Conservation (phyloP, 2,329 filamentous ascomycete species). For the Pochonia chlamydosporia region DNA sequence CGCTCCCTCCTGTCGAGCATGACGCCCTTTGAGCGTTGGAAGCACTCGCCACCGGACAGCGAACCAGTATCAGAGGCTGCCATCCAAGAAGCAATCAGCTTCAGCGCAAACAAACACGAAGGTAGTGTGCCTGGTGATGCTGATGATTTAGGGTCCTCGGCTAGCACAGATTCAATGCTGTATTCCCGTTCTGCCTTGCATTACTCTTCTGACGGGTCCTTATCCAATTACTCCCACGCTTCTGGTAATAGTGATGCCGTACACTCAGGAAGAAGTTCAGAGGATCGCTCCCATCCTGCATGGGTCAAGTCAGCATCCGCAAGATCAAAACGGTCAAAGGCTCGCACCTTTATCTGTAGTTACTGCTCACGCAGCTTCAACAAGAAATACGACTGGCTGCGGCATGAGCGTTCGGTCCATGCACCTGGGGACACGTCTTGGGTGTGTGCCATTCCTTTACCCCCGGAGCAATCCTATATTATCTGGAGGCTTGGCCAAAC, state of each 20-base stretch:
- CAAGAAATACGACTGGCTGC: conserved; percentile 35
- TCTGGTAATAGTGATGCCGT: conserved; percentile 10
- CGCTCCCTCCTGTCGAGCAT: conserved; percentile 25
- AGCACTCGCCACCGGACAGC: conserved; percentile 36
- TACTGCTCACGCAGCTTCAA: conserved; percentile 32
- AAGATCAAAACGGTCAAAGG: conserved; percentile 10
- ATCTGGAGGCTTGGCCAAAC: conserved; percentile 43
- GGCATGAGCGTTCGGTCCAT: conserved; percentile 47
- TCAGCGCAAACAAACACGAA: background rate
- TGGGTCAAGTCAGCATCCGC: conserved; percentile 10
- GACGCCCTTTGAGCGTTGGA: conserved; percentile 41
- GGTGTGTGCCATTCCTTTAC: conserved; percentile 41
- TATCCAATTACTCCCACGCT: conserved; percentile 10
- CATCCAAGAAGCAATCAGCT: conserved; percentile 28
- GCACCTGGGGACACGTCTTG: conserved; percentile 35
- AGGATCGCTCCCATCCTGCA: conserved; percentile 3
- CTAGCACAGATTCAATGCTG: conserved; percentile 22
- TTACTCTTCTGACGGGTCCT: conserved; percentile 14
- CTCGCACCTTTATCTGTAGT: conserved; percentile 28
- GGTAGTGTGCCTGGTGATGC: conserved; percentile 2
- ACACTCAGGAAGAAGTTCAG: conserved; percentile 4
- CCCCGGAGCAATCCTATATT: conserved; percentile 31
- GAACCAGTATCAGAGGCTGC: conserved; percentile 33
- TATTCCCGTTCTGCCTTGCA: conserved; percentile 15
- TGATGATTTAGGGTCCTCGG: conserved; percentile 24